Base-by-base conservation (phyloP, 495 filamentous ascomycete genomes). In the Immersiella caudata region DNA sequence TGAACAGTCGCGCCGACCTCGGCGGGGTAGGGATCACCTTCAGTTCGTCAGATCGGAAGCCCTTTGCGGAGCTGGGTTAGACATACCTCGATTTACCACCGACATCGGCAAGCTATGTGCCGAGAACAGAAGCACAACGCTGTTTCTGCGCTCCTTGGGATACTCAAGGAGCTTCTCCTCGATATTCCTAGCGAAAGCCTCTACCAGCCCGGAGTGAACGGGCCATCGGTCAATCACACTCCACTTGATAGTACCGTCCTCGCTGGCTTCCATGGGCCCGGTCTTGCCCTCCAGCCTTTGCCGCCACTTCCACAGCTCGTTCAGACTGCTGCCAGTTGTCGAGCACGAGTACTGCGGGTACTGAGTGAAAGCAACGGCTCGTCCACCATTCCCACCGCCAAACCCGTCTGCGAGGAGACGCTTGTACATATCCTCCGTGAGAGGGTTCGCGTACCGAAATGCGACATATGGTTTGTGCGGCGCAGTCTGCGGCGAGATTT, bases 271-370 rank as follows among this genome's bases (percentile, higher is more conserved):
- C 49, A 82, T 25, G 25, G 74, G 33, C 66, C 71, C 27, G 52
- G 83, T 81, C 79, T 91, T 92, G 7, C 91, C 91, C 81, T 99
- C 96, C 66, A 97, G 78, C 68, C 93, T 87, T 71, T 90, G 91
- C 65, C 93, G 84, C 91, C 93, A 96, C 79, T 94, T 96, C 96
- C 96, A 99, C 51, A 99, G 76, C 80, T 99, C 96, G 73, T 98
- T 99, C 62, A 99, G 77, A 56, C 91, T 95, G 79, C 93, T 96
- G 40, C 96, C 96, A 1, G 96, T 99, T 7, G 96, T 99, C 25
- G 93, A 96, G 79, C 96, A 99, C n/a, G 91, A 95, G 76, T 99
- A 99, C 75, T 99, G 96, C 22, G 96, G 96, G 71, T 99, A 99
- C 76, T 99, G 96, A 4, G 95, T 97, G 77, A 98, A 99, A 1